Base-by-base conservation (phyloP, 768 basidiomycete genomes). In the Serendipita sp. region DNA sequence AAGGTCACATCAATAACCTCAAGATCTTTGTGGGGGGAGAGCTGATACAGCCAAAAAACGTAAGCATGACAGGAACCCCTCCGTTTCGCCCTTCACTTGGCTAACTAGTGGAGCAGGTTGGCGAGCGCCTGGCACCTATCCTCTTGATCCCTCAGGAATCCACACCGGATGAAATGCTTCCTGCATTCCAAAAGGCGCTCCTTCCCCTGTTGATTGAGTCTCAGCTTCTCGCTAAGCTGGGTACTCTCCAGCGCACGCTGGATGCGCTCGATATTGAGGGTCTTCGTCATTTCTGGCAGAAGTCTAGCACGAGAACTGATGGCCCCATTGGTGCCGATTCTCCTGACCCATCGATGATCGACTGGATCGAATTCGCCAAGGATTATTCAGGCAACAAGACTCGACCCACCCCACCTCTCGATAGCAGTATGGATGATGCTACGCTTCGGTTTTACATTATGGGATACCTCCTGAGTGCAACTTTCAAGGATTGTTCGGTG, bases 401-500 rank as follows among this genome's bases (percentile, higher is more conserved):
- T 45, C 66, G 71, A 5, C 66, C 74, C 64, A 73, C 78, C 70
- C 75, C 81, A 66, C 68, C 70, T 32, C 71, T 73, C 24, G 79
- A 78, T 32, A 70, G 70, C 44, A 72, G 7, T 11, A 65, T 38
- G 7, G 1, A 3, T n/a, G 10, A 76, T 28, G 72, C 75, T 28
- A 71, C 83, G 66, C 73, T 89, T 58, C 80, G 82, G 45, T 81
- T 87, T 68, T 82, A 86, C 68, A 71, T 85, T 46, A 75, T 89
- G 54, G 86, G 89, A 5, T 90, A 90, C 73, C 76, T 92, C 24
- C 84, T 97, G 63, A 92, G 92, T 3, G 91, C 91, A 30, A 89
- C 89, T 3, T 92, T 99, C 80, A 99, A 99, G 73, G 95, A 99
- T 73, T 99, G 95, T 75, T 96, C 94, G 0, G 65, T 88, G 63